These are phyloP conservation scores for Parsonsia alboflavescens DNA, from an alignment of 257 asterid genomes.

Conservation along the genomic window DNA sequence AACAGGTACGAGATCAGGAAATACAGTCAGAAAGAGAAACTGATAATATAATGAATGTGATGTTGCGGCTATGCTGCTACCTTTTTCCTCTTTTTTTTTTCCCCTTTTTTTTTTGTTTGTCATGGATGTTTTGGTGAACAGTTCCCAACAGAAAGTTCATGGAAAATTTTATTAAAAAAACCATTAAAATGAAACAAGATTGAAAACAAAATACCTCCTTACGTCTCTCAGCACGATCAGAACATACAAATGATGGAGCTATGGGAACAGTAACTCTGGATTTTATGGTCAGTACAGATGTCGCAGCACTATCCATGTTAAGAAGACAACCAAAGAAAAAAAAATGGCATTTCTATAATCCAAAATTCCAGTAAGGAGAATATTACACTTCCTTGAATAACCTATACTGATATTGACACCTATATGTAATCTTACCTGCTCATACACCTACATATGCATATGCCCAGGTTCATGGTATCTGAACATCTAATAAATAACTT, in stretches of 20 bases:
- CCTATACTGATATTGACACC: neutral
- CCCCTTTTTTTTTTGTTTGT: neutral
- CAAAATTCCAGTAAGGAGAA: neutral
- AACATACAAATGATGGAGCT: conserved; percentile 57
- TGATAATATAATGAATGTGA: neutral
- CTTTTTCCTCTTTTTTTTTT: neutral
- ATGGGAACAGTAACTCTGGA: conserved; percentile 77
- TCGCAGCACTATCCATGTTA: conserved; percentile 55
- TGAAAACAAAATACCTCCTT: conserved; percentile 49
- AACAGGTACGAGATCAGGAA: conserved; percentile 6
- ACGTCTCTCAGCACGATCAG: conserved; percentile 64
- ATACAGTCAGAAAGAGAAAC: neutral
- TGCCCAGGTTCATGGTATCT: neutral
- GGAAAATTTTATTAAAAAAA: neutral
- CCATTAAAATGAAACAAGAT: neutral
- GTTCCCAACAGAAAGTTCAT: neutral
- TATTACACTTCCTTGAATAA: neutral
- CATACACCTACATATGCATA: neutral
- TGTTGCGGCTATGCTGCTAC: too few relatives aligned
- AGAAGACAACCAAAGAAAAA: conserved; percentile 18
- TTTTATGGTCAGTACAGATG: conserved; percentile 61
- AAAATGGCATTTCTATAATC: neutral
- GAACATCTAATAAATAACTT: neutral
- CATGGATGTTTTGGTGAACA: too few relatives aligned
- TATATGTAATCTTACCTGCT: neutral